These are phyloP conservation scores for Gossypium aridum DNA, from an alignment of 441 rosid species.

Conservation along the genomic window DNA sequence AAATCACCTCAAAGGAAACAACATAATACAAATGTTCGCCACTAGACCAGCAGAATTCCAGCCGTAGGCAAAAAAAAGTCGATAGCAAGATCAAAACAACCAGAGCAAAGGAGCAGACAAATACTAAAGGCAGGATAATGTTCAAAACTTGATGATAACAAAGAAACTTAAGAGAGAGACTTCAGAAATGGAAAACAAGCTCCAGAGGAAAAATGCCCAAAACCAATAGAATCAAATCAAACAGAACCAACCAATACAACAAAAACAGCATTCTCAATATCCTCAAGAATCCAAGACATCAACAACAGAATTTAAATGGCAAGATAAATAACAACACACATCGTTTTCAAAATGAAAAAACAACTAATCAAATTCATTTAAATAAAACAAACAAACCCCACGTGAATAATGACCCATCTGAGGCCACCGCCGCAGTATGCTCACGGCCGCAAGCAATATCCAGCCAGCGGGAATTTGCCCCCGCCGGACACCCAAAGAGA, in stretches of 20 bases:
- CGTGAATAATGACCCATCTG: constrained; percentile 94
- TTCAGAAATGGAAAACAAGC: neutral
- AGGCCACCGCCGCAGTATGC: constrained; percentile 91
- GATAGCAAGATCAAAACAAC: neutral
- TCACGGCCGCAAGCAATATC: constrained; percentile 91
- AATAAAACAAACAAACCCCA: constrained; percentile 57
- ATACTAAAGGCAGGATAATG: neutral
- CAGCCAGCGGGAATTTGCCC: constrained; percentile 70
- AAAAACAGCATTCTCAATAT: neutral
- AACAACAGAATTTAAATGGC: neutral
- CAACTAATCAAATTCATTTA: neutral
- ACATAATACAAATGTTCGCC: neutral
- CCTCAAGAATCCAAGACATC: neutral
- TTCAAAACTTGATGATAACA: neutral
- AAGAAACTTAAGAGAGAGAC: neutral
- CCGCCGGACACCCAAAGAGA: constrained; percentile 86
- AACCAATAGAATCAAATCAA: neutral
- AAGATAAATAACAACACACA: constrained; percentile 2
- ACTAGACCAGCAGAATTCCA: neutral
- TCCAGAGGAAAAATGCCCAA: neutral
- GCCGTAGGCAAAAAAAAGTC: neutral
- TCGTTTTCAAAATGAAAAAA: neutral
- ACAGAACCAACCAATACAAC: neutral
- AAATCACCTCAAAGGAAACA: neutral
- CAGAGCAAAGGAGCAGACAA: neutral